Base-by-base conservation (phyloP, 1,284 basidiomycete genomes). In the Pseudozyma tsukubaensis region DNA sequence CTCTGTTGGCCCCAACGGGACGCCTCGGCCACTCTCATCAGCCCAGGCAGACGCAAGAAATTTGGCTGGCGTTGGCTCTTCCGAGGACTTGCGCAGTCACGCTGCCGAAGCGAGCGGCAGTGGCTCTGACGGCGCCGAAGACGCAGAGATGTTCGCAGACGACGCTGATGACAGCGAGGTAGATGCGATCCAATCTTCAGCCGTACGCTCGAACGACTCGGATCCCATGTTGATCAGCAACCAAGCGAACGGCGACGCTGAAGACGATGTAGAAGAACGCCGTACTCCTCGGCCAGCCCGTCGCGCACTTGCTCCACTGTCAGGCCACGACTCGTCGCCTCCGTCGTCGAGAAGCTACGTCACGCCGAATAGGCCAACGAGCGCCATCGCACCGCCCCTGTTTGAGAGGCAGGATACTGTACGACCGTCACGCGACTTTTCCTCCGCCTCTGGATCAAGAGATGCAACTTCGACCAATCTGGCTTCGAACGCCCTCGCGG, bases 71-170 rank as follows among this genome's bases (percentile, higher is more conserved):
- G 60, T 66, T 14, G 70, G 67, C 57, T 77, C 78, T 8, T 55
- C 67, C 4, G 78, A 80, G 44, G 78, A 80, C 42, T 50, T 80
- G 14, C 39, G 66, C 14, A 66, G 57, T 39, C 62, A 70, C 18
- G 60, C 58, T 4, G 70, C 61, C 12, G 76, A 75, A 45, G 78
- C 76, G 9, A 78, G 76, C 36, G 80, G 70, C 8, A 82, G 81
- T 50, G 80, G 79, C 8, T 81, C 79, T 49, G 81, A 83, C 16
- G 76, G 79, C 34, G 77, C 76, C 0, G 81, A 80, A 45, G 81
- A 82, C 37, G 74, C 72, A 10, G 81, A 82, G n/a, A 80, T 81
- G 78, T 72, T 69, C 50, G 72, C 67, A 12, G 82, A 82, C 18
- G 80, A 78, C 13, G 74, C 60, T 14, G 76, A 75, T 32, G 71